phyloP scores from a whole-genome alignment of 495 filamentous ascomycete genomes.

The Chlorociboria aeruginascens region DNA sequence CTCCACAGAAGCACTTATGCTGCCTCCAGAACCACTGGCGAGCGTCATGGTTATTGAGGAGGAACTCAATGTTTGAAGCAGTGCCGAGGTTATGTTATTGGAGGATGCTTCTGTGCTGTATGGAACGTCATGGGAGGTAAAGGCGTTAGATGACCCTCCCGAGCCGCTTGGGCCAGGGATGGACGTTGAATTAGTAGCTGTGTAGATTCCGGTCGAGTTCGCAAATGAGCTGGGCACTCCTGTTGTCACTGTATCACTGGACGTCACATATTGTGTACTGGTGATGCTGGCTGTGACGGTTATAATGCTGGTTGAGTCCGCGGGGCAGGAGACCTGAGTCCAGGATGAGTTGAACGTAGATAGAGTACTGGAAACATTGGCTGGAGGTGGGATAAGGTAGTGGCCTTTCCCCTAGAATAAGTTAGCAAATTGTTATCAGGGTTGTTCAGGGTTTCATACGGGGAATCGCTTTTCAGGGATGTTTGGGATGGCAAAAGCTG shows the following conservation, averaged over 20 bases:
- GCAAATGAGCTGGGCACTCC: not conserved
- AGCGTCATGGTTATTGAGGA: not conserved
- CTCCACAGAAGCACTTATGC: not conserved
- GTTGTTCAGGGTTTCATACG: not conserved
- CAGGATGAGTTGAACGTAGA: no score
- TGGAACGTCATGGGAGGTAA: no score
- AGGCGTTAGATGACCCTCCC: no score
- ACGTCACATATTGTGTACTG: conserved; percentile 11
- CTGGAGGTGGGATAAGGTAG: not conserved
- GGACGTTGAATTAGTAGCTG: not conserved
- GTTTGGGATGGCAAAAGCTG: conserved; percentile 1
- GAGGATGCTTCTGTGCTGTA: no score
- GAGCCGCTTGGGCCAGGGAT: not conserved
- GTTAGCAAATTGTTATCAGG: not conserved
- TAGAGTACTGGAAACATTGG: no score
- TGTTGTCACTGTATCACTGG: not conserved
- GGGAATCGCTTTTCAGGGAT: not conserved
- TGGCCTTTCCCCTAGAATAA: not conserved
- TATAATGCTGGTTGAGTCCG: conserved; percentile 1
- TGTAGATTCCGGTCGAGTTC: not conserved
- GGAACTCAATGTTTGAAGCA: no score
- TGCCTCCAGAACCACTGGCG: not conserved
- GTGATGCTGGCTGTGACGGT: conserved; percentile 16
- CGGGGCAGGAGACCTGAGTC: no score
- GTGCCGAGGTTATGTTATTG: no score